Base-by-base conservation (phyloP, 2,329 filamentous ascomycete species). In the Grosmannia clavigera region DNA sequence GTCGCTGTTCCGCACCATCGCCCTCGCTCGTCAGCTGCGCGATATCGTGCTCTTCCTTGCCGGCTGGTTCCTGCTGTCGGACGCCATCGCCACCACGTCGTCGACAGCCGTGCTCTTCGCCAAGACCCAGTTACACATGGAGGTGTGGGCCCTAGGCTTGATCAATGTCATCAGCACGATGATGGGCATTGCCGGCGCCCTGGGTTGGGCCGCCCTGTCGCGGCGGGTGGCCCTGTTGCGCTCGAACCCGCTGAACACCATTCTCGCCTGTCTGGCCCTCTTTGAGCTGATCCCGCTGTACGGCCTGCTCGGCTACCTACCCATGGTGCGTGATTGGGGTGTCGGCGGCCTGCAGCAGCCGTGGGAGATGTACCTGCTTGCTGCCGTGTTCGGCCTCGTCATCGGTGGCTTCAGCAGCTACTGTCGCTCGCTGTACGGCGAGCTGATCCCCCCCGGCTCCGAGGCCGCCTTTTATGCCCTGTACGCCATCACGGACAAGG, bases 401-500 rank as follows among this genome's bases (percentile, higher is more conserved):
- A 83, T 97, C 35, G 94, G 94, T n/a, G 94, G 94, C 0, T 75
- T 99, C 50, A 90, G 88, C 61, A 88, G 87, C 29, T 96, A 97
- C 72, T 97, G 94, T 70, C 86, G 94, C 51, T 92, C 89, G 62
- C 79, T 99, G 5, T 99, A 90, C 69, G 92, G 91, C 48, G 92
- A 97, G 71, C 79, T 99, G 60, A 95, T 99, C 60, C 94, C 94
- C 1, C 90, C 90, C 0, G 94, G 94, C 4, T 95, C 88, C 35
- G 94, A 99, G 73, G 92, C 94, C 0, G 92, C 92, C 0, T 99
- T 99, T 70, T 99, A 95, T 70, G 92, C 92, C 0, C 78, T 99
- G 1, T 99, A 97, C 70, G 94, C 94, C 43, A 96, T 97, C 64
- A 97, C 94, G 1, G 94, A 99, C 71, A 99, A 99, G 72, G 92